Evolutionary conservation across 768 basidiomycete genomes (phyloP), one percentile per base, ranked within the genome.

Genomic region (Sporobolomyces pararoseus): DNA sequence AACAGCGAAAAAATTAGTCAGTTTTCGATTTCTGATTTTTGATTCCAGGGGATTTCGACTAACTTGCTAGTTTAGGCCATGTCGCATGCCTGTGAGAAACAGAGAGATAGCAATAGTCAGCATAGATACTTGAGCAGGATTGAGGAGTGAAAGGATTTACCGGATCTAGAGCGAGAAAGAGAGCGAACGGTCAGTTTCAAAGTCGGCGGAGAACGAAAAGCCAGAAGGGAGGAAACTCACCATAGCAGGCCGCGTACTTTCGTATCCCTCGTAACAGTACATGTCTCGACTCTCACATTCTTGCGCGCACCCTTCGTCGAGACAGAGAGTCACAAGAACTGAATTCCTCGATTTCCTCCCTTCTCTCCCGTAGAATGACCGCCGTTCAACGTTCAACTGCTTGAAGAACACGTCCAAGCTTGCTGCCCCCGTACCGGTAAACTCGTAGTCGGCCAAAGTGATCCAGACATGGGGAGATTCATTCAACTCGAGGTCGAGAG

Each of bases 31-130:
- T 10, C 14, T 6, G 39, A 27, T 4, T 2, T 35, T 27, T 37
- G 54, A 34, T 17, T 19, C 13, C 5, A 21, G 10, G 4, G 0
- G 4, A 16, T 7, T n/a, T 9, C 2, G 12, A 49, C 53, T 44
- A 34, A 55, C 66, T 58, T 34, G 68, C 68, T 7, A 69, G 37
- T 17, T 69, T 69, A 1, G 68, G 68, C 68, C 68, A 69, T 27
- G 68, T 69, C 19, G 68, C 54, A 2, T 27, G 34, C 4, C 68
- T 66, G 46, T 23, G 46, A 47, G 46, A 17, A 42, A 9, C 17
- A 42, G 10, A 17, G 39, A 42, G 17, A 17, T 9, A 47, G 46
- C 46, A 47, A 21, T 47, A 47, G 39, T 9, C 39, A 42, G 9
- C 12, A 47, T 12, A 7, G 10, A 13, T 23, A 23, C 21, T 12